phyloP scores from a whole-genome alignment of 306 rosid species.

The Quillaja saponaria region DNA sequence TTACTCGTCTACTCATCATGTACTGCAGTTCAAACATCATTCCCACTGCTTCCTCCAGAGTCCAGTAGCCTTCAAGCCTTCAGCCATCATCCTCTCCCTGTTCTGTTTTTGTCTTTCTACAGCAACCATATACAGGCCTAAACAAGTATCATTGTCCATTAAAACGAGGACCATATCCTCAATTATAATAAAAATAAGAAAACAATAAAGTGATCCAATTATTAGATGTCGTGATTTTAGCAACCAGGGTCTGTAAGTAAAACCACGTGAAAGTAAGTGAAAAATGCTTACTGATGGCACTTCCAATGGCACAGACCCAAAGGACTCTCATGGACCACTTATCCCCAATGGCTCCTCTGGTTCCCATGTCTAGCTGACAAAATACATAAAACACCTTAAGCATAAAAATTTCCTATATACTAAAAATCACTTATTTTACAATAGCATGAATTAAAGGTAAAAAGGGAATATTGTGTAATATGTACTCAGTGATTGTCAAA shows the following conservation, averaged over 20 bases:
- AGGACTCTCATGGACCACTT: constrained; percentile 56
- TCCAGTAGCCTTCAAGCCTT: constrained; percentile 34
- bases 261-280: not conserved
- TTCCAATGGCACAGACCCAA: constrained; percentile 49
- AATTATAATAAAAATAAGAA: too few relatives aligned
- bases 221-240: not conserved
- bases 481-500: too few relatives aligned
- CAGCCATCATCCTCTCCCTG: constrained; percentile 40
- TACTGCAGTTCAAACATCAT: too few relatives aligned
- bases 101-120: constrained; percentile 44
- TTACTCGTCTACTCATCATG: too few relatives aligned
- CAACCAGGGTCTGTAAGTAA: not conserved
- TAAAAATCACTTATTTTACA: too few relatives aligned
- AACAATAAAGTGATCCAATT: not conserved
- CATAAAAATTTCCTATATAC: too few relatives aligned
- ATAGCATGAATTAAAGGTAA: too few relatives aligned
- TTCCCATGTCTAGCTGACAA: constrained; percentile 33
- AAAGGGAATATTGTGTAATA: too few relatives aligned
- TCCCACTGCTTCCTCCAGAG: constrained; percentile 15
- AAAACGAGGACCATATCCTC: not conserved
- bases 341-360: constrained; percentile 44
- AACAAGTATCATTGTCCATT: not conserved
- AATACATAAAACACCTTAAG: not conserved
- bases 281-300: constrained; percentile 34
- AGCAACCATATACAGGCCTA: constrained; percentile 50